phyloP scores from a whole-genome alignment of 75 land plant species.

The Cryptomeria japonica region DNA sequence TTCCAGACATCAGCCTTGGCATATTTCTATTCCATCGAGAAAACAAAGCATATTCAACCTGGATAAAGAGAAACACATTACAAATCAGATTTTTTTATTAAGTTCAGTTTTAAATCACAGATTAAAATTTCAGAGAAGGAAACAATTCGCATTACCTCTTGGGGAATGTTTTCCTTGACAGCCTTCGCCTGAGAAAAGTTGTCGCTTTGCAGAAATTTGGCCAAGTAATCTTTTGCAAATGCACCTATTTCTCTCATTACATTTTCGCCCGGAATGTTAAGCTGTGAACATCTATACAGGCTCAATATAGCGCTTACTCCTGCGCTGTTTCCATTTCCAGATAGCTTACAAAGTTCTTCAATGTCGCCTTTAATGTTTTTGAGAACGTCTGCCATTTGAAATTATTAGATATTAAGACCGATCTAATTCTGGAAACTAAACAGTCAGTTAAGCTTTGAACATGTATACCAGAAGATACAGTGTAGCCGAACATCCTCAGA shows the following conservation, averaged over 20 bases:
- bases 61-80: background rate
- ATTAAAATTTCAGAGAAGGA: background rate
- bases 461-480: conserved; percentile 41
- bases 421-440: too few relatives aligned
- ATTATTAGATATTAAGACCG: background rate
- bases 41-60: conserved; percentile 46
- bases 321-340: conserved; percentile 37
- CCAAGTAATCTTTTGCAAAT: too few relatives aligned
- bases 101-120: background rate
- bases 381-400: background rate
- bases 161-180: conserved; percentile 22
- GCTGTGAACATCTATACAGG: conserved; percentile 64
- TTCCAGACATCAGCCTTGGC: conserved; percentile 34
- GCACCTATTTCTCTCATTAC: too few relatives aligned
- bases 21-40: conserved; percentile 57
- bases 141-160: background rate
- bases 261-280: too few relatives aligned
- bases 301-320: conserved; percentile 66
- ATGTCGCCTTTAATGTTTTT: too few relatives aligned
- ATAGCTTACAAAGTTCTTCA: too few relatives aligned
- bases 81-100: too few relatives aligned
- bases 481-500: too few relatives aligned
- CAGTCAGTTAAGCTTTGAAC: background rate
- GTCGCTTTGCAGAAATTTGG: background rate
- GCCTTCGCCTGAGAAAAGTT: background rate